Evolutionary conservation across 805 yeast genomes (phyloP), one percentile per base, ranked within the genome.

Genomic region (Lipomyces starkeyi): DNA sequence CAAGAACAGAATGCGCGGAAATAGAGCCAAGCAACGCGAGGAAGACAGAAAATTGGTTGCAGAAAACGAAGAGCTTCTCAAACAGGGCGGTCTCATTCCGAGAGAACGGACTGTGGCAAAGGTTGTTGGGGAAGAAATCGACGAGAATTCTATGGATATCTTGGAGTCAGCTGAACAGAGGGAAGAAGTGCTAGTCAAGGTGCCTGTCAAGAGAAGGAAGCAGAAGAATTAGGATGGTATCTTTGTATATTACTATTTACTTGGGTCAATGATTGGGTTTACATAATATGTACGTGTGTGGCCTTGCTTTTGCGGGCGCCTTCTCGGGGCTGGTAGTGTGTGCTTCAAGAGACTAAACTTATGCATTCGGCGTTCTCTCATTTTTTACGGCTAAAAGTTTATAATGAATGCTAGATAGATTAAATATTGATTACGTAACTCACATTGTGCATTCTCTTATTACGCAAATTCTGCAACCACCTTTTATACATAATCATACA

Each of bases 1-100:
- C 85, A 94, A 93, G 92, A 93, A 93, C 84, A 91, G 99, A 88
- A 95, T 95, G 99, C 91, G 91, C 81, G 98, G 97, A 72, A 95
- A 95, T 83, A 91, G 88, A 81, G 97, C 91, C 74, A 87, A 88
- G 80, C 90, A 91, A 80, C 84, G 92, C 77, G 91, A 88, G 64
- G 84, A 90, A 66, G 99, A 95, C 82, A 88, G 88, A 82, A 91
- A 91, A 81, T 85, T 95, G 78, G 95, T 95, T 60, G 97, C 89
- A 78, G 83, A 86, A 66, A 87, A 95, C 82, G 97, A 97, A 74
- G 97, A 91, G 78, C 83, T 94, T 78, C 85, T 95, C 82, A 87
- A 92, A 86, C 91, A 98, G 84, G 98, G 93, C 52, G 97, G 93
- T 66, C 62, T 68, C n/a, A 40, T 68, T n/a, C 69, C 70, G 13